A percentile compares a stretch with the other conserved stretches of the same genome.
Conservation (phyloP, 1,284 basidiomycete species). For the Malassezia sp. region DNA sequence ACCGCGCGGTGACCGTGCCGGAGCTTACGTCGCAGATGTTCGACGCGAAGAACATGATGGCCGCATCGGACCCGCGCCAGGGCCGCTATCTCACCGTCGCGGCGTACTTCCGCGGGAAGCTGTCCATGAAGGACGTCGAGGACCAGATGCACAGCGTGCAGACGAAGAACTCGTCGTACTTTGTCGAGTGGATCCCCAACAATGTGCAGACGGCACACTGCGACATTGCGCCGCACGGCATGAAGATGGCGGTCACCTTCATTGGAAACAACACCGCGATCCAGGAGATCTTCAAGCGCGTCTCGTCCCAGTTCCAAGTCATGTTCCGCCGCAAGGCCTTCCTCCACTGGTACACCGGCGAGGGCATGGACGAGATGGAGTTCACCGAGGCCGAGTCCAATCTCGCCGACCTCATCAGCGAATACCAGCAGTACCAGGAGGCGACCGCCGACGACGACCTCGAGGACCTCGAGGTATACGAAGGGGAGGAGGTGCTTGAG, state of each 20-base stretch:
- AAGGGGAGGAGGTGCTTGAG: slow-evolving; percentile 14
- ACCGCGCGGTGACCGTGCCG: slow-evolving; percentile 86
- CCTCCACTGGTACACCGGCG: slow-evolving; percentile 74
- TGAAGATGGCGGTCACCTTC: slow-evolving; percentile 59
- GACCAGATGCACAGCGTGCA: slow-evolving; percentile 93
- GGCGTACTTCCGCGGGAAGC: slow-evolving; percentile 92
- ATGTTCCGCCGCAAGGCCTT: slow-evolving; percentile 99
- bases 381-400: slow-evolving; percentile 93
- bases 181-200: slow-evolving; percentile 85
- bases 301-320: slow-evolving; percentile 86
- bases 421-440: slow-evolving; percentile 85
- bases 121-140: slow-evolving; percentile 97
- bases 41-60: slow-evolving; percentile 66
- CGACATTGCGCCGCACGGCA: slow-evolving; percentile 79
- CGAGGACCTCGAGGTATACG: slow-evolving; percentile 32
- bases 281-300: slow-evolving; percentile 79
- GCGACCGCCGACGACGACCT: slow-evolving; percentile 51
- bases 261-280: slow-evolving; percentile 87
- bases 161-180: slow-evolving; percentile 92
- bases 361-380: slow-evolving; percentile 97
- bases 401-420: slow-evolving; percentile 52
- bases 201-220: slow-evolving; percentile 80
- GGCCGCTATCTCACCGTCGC: slow-evolving; percentile 76
- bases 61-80: slow-evolving; percentile 83
- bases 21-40: slow-evolving; percentile 98